Percentiles rank a stretch among this genome's conserved stretches.
Conservation (phyloP, 805 yeast genomes). For the Candida golubevii region DNA sequence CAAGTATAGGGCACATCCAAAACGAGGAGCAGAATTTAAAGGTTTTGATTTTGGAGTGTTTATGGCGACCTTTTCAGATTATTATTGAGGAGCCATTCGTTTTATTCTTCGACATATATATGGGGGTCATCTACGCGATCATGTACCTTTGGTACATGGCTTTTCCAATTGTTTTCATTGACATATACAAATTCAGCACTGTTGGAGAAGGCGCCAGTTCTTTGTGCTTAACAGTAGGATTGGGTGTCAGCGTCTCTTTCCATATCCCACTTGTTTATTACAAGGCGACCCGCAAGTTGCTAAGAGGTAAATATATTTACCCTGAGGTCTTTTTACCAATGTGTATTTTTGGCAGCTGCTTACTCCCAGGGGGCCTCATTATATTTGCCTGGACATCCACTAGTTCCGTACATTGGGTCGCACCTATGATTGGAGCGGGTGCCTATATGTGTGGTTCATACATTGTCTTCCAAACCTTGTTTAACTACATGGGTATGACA, state of each 20-base stretch:
- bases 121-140: slow-evolving; percentile 13
- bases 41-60: slow-evolving; percentile 10
- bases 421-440: slow-evolving; percentile 13
- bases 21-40: slow-evolving; percentile 5
- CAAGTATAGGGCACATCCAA: slow-evolving; percentile 14
- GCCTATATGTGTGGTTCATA: slow-evolving; percentile 12
- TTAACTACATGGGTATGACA: slow-evolving; percentile 13
- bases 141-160: slow-evolving; percentile 15
- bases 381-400: slow-evolving; percentile 14
- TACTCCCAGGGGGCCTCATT: slow-evolving; percentile 12
- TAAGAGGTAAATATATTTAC: slow-evolving; percentile 3
- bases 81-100: slow-evolving; percentile 12
- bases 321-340: slow-evolving; percentile 14
- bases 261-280: slow-evolving; percentile 9
- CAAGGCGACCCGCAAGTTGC: slow-evolving; percentile 6
- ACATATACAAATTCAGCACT: slow-evolving; percentile 10
- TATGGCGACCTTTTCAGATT: slow-evolving; percentile 14
- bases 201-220: slow-evolving; percentile 13
- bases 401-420: slow-evolving; percentile 13
- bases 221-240: slow-evolving; percentile 9
- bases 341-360: slow-evolving; percentile 12
- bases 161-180: slow-evolving; percentile 13
- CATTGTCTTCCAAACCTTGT: slow-evolving; percentile 14
- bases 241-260: slow-evolving; percentile 5
- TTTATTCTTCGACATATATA: slow-evolving; percentile 12